Evolutionary conservation across 495 filamentous ascomycete species (phyloP).

Genomic region (Acidiella bohemica): DNA sequence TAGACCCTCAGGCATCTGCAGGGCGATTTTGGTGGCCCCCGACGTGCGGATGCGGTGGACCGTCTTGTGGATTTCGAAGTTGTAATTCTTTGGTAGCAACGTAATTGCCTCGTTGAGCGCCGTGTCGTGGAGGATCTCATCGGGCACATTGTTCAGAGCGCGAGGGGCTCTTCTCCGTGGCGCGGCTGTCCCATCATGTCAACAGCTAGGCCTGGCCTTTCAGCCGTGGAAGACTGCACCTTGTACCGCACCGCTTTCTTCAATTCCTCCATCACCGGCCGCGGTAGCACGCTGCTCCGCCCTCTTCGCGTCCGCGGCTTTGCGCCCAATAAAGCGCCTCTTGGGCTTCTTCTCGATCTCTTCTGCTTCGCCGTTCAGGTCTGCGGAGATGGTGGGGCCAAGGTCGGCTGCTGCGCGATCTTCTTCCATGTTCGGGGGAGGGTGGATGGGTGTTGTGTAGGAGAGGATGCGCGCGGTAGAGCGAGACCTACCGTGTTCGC

Average conservation of each 20-base stretch:
- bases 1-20: conserved; percentile 94
- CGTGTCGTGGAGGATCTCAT: conserved; percentile 70
- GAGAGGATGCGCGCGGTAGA: no score
- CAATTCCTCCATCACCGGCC: conserved; percentile 24
- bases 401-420: conserved; percentile 26
- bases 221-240: conserved; percentile 21
- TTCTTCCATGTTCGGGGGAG: conserved; percentile 32
- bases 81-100: conserved; percentile 85
- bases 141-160: conserved; percentile 76
- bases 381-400: conserved; percentile 20
- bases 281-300: conserved; percentile 19
- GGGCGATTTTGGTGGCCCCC: conserved; percentile 62
- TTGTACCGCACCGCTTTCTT: conserved; percentile 31
- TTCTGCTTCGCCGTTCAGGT: conserved; percentile 21
- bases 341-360: conserved; percentile 26
- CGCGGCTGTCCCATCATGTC: no score
- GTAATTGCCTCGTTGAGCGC: conserved; percentile 82
- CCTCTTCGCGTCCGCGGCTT: conserved; percentile 24
- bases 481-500: no score
- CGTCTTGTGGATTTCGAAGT: conserved; percentile 96
- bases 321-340: conserved; percentile 28
- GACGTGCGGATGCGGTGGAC: conserved; percentile 81
- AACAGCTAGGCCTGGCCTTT: no score
- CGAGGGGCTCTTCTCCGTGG: conserved; percentile 54
- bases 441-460: no score